These are phyloP conservation scores for Neurospora tetraspora DNA, from an alignment of 495 filamentous ascomycete genomes.

Conservation along the genomic window DNA sequence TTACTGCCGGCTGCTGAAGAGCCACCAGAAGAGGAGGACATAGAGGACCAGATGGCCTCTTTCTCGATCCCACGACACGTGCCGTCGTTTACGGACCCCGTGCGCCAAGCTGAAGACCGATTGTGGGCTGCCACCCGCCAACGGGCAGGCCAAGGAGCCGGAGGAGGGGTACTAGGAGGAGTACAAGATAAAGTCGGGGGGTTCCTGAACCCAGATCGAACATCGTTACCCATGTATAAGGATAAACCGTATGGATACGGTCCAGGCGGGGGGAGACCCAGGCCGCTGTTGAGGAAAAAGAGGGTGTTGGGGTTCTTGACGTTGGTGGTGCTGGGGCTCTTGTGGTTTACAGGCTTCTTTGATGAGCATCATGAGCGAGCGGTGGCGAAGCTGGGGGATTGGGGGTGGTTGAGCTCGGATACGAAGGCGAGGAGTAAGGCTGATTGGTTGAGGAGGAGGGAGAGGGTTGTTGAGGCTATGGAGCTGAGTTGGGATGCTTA, in stretches of 20 bases:
- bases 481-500: conserved; percentile 86
- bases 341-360: conserved; percentile 53
- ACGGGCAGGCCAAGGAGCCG: conserved; percentile 18
- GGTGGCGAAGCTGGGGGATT: conserved; percentile 21
- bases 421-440: conserved; percentile 26
- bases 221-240: conserved; percentile 89
- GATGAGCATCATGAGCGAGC: conserved; percentile 21
- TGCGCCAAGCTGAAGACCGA: conserved; percentile 57
- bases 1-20: neutral
- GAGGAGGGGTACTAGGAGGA: conserved; percentile 30
- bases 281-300: conserved; percentile 42
- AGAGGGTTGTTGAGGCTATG: conserved; percentile 86
- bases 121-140: conserved; percentile 44
- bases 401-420: conserved; percentile 32
- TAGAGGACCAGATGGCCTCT: conserved; percentile 44
- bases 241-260: conserved; percentile 81
- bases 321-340: conserved; percentile 38
- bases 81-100: conserved; percentile 59
- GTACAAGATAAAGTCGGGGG: conserved; percentile 34
- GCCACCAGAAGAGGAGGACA: neutral
- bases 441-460: conserved; percentile 67
- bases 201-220: conserved; percentile 40
- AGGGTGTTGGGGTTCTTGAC: conserved; percentile 38
- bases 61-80: conserved; percentile 58
- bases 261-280: conserved; percentile 31